phyloP scores from a whole-genome alignment of 2,329 filamentous ascomycete species.

The Monosporascus sp. region DNA sequence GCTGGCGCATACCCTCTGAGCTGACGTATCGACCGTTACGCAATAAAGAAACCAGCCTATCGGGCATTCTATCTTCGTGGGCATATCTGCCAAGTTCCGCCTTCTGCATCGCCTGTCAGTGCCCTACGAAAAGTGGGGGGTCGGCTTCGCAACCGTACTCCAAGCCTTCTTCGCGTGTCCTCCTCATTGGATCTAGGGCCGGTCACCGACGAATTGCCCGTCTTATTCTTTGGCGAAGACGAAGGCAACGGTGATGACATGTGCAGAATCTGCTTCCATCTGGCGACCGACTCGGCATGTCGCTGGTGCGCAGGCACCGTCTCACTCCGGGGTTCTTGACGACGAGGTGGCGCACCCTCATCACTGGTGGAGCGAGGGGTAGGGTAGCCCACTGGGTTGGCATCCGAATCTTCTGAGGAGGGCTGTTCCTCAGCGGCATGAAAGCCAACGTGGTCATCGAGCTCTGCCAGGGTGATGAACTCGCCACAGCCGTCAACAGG shows the following conservation, averaged over 20 bases:
- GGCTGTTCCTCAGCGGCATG: conserved; percentile 44
- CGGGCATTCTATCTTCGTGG: conserved; percentile 69
- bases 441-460: conserved; percentile 55
- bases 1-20: conserved; percentile 39
- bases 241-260: conserved; percentile 15
- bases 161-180: conserved; percentile 19
- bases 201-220: background rate
- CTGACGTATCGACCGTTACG: conserved; percentile 52
- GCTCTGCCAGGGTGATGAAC: conserved; percentile 43
- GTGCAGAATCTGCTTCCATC: conserved; percentile 26
- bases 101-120: conserved; percentile 32
- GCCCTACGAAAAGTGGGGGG: background rate
- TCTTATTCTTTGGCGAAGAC: background rate
- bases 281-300: conserved; percentile 7
- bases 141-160: conserved; percentile 21
- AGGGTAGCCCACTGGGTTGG: conserved; percentile 13
- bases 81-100: conserved; percentile 67
- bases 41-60: conserved; percentile 59
- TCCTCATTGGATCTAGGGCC: background rate
- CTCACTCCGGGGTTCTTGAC: too few relatives aligned
- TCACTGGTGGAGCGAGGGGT: too few relatives aligned
- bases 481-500: conserved; percentile 56
- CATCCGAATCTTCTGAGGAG: conserved; percentile 25
- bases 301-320: background rate
- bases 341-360: too few relatives aligned